Base-by-base conservation (phyloP, 2,329 filamentous ascomycete genomes). In the Colletotrichum coccodes region DNA sequence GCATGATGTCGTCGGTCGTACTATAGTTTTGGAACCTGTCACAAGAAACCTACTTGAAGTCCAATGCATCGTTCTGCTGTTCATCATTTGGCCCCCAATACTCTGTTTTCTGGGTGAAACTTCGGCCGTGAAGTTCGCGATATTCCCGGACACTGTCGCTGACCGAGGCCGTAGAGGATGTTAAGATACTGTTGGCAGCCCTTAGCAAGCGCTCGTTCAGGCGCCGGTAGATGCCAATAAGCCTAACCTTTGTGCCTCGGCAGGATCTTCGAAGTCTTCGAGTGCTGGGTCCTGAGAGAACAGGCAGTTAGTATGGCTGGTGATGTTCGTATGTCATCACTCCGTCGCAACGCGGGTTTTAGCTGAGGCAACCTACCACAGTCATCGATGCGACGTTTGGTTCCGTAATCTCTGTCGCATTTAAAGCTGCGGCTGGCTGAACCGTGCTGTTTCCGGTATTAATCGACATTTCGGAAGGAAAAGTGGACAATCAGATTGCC, bases 91-190 rank as follows among this genome's bases (percentile, higher is more conserved):
- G 1, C 5, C 30, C 58, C 74, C 76, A 77, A 7, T 75, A 77
- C 1, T 76, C 71, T 0, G 73, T 73, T 4, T 74, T 73, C 28
- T 72, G 73, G 32, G 72, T 75, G 38, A 72, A 79, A 1, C 75
- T 77, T 5, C 77, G 76, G 1, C 76, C 76, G 38, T 79, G 76
- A 14, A 79, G 68, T n/a, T 67, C 70, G 44, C 78, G 76, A 61
- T 79, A 79, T 42, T 78, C 72, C 9, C 75, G 72, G 49, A 79
- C 76, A 60, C 76, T 79, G 4, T 76, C 75, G 4, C 73, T 74
- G 1, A 80, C 68, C 9, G 78, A 79, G 0, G 73, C 72, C 1
- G 76, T 78, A 2, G 76, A 78, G 1, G 59, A 18, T 30, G 46
- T 32, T 3, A 14, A 16, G 6, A 44, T 9, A 32, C 59, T 61